A percentile compares a stretch with the other conserved stretches of the same genome.
phyloP scores from a whole-genome alignment of 1,284 basidiomycete genomes.

The Kalmanozyma brasiliensis region DNA sequence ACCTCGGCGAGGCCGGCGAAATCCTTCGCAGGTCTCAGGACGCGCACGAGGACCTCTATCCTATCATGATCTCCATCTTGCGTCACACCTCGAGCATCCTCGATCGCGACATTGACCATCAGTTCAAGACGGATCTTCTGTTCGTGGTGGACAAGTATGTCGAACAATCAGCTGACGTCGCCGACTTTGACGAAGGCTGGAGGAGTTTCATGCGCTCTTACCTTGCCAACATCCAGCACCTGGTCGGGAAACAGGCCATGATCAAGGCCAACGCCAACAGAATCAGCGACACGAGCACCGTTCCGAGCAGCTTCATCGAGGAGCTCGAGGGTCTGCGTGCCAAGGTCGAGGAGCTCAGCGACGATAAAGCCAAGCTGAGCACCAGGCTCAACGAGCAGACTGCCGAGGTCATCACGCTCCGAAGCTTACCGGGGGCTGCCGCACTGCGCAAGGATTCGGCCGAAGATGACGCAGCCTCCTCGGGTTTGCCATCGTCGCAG shows the following conservation, averaged over 20 bases:
- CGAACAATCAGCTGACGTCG: conserved; percentile 73
- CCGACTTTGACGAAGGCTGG: conserved; percentile 79
- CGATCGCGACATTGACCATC: conserved; percentile 74
- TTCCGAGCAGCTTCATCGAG: conserved; percentile 72
- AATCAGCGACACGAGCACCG: conserved; percentile 70
- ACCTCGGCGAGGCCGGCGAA: conserved; percentile 45
- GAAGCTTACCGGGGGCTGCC: conserved; percentile 70
- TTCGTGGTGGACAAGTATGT: conserved; percentile 77
- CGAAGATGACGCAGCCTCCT: conserved; percentile 11
- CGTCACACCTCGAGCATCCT: conserved; percentile 74
- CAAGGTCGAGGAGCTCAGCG: conserved; percentile 74
- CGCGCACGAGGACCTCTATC: conserved; percentile 62
- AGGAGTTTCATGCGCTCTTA: conserved; percentile 75
- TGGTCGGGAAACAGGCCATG: conserved; percentile 77
- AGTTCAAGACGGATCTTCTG: conserved; percentile 75
- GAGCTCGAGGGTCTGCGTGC: conserved; percentile 75
- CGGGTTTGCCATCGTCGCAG: conserved; percentile 23
- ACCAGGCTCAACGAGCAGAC: conserved; percentile 74
- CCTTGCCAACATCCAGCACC: conserved; percentile 74
- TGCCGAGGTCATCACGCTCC: conserved; percentile 76
- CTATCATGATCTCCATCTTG: conserved; percentile 68
- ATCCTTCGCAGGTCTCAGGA: conserved; percentile 43
- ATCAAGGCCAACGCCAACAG: conserved; percentile 70
- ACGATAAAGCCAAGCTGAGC: conserved; percentile 75
- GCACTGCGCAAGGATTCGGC: conserved; percentile 22